Evolutionary conservation across 2,329 filamentous ascomycete genomes (phyloP).

Genomic region (Talaromyces pinophilus): DNA sequence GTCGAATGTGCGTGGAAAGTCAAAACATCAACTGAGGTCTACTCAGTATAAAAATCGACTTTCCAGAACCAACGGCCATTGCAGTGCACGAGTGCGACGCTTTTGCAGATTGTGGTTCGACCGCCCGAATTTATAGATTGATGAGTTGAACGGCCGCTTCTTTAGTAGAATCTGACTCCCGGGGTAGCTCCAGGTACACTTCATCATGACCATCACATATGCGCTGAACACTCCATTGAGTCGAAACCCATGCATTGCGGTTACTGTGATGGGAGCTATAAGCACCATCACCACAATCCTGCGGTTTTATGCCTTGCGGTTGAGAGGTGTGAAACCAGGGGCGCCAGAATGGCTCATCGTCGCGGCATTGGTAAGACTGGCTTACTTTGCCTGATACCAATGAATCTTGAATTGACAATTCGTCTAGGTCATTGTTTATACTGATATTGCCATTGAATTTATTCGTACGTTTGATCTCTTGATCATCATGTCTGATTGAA

Average conservation of each 20-base stretch:
- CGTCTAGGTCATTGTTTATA: background rate
- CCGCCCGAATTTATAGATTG: background rate
- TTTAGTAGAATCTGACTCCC: background rate
- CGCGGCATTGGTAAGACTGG: background rate
- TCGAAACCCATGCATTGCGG: background rate
- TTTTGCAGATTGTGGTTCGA: background rate
- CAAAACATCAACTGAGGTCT: background rate
- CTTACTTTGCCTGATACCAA: background rate
- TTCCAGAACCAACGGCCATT: background rate
- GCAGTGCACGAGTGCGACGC: background rate
- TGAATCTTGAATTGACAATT: background rate
- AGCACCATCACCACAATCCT: constrained; percentile 1
- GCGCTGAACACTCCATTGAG: background rate
- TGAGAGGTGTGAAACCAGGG: background rate
- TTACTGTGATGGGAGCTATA: background rate
- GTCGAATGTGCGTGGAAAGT: background rate
- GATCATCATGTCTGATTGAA: background rate
- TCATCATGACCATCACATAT: background rate
- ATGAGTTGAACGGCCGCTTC: background rate
- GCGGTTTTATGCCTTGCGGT: background rate
- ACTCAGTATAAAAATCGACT: background rate
- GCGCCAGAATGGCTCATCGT: constrained; percentile 1
- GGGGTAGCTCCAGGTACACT: background rate
- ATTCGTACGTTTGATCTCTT: constrained; percentile 1
- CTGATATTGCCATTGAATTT: background rate